Evolutionary conservation across 345 rosid species (phyloP).

Genomic region (Citrus mangshanensis): DNA sequence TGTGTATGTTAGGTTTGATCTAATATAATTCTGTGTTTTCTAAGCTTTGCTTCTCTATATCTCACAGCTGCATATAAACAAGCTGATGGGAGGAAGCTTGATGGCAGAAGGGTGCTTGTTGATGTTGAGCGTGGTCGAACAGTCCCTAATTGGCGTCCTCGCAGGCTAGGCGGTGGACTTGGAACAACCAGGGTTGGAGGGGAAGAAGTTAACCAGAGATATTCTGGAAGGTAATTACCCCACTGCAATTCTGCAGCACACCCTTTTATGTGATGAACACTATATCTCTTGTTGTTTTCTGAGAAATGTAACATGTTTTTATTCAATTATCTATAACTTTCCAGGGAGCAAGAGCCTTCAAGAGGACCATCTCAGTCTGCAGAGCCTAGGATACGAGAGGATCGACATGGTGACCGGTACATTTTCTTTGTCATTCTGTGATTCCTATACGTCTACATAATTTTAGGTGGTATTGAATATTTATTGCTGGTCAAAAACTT

Average conservation of each 20-base stretch:
- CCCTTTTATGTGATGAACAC: neutral
- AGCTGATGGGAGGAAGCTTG: conserved; percentile 98
- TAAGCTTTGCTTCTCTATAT: conserved; percentile 13
- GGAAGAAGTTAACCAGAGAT: conserved; percentile 66
- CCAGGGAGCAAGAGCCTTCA: conserved; percentile 67
- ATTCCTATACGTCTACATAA: neutral
- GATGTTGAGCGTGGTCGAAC: conserved; percentile 99
- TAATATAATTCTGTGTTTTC: neutral
- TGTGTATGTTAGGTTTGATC: neutral
- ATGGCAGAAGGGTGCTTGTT: conserved; percentile 96
- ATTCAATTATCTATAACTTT: conserved; percentile 5
- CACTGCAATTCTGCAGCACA: neutral
- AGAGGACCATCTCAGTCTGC: conserved; percentile 63
- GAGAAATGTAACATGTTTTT: neutral
- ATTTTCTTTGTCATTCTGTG: conserved; percentile 5
- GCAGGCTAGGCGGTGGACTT: conserved; percentile 98
- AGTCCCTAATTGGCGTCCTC: conserved; percentile 99
- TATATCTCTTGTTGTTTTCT: neutral
- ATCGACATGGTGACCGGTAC: conserved; percentile 61
- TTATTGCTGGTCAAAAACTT: neutral
- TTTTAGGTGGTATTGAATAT: neutral
- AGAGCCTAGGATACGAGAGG: conserved; percentile 83
- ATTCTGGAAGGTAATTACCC: conserved; percentile 38
- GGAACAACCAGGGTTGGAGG: conserved; percentile 88
- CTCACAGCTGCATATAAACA: conserved; percentile 91